Evolutionary conservation across 2,329 filamentous ascomycete species (phyloP).

Genomic region (Sporothrix euskadiensis): DNA sequence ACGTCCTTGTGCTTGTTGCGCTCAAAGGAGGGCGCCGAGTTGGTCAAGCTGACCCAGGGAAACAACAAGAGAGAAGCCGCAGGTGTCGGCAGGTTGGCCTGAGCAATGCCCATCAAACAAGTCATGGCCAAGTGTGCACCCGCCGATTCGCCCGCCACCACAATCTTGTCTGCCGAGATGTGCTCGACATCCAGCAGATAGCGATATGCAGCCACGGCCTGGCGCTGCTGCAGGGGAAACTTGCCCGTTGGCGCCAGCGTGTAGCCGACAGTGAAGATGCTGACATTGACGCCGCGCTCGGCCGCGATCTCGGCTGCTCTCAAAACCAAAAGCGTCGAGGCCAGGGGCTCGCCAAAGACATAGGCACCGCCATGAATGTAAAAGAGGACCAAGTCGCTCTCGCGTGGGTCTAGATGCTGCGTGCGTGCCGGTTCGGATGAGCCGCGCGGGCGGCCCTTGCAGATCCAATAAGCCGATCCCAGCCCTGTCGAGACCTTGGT

Average conservation of each 20-base stretch:
- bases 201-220: conserved; percentile 1
- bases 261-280: conserved; percentile 14
- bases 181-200: conserved; percentile 6
- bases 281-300: background rate
- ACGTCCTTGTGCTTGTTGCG: conserved; percentile 20
- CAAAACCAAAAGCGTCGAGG: background rate
- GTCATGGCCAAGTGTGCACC: conserved; percentile 9
- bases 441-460: conserved; percentile 8
- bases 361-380: conserved; percentile 1
- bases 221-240: conserved; percentile 1
- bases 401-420: background rate
- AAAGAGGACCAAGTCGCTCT: background rate
- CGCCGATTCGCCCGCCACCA: background rate
- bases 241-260: conserved; percentile 3
- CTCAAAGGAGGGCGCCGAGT: conserved; percentile 2
- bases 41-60: conserved; percentile 7
- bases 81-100: background rate
- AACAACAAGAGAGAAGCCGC: background rate
- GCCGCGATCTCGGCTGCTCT: conserved; percentile 13
- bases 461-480: conserved; percentile 8
- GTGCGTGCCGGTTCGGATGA: background rate
- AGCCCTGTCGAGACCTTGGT: conserved; percentile 10
- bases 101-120: background rate
- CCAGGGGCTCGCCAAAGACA: background rate
- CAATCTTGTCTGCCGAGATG: background rate